Conservation (phyloP, 2,329 filamentous ascomycete genomes). For the Colletotrichum lentis region DNA sequence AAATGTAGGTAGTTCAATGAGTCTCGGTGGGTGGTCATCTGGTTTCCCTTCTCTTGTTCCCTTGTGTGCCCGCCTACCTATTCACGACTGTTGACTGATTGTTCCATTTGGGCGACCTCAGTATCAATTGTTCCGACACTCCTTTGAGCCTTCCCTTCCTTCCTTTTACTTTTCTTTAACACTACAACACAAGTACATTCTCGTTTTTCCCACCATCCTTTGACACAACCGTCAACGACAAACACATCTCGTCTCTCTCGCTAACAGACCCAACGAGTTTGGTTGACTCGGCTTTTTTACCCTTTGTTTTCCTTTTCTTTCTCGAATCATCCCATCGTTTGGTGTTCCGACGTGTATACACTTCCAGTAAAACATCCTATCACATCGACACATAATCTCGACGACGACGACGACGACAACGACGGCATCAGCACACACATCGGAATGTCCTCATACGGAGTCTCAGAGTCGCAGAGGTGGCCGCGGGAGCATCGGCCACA, state of each 20-base stretch:
- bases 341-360: neutral
- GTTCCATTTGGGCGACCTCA: conserved; percentile 9
- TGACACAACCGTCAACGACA: conserved; percentile 26
- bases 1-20: conserved; percentile 24
- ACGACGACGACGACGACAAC: neutral
- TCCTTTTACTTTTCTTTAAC: conserved; percentile 17
- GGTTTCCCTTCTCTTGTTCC: conserved; percentile 27
- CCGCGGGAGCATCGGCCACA: conserved; percentile 2
- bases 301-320: neutral
- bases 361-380: neutral
- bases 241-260: neutral
- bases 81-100: conserved; percentile 30
- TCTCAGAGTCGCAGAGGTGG: conserved; percentile 9
- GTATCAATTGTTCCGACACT: conserved; percentile 19
- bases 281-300: neutral
- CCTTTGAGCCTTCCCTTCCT: neutral
- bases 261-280: neutral
- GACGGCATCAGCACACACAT: no score
- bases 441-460: conserved; percentile 21
- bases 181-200: conserved; percentile 4
- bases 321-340: neutral
- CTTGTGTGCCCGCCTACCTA: conserved; percentile 25
- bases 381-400: neutral
- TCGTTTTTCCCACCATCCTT: neutral
- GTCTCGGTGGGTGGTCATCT: conserved; percentile 25